Evolutionary conservation across 2,329 filamentous ascomycete species (phyloP).

Genomic region (Nothophaeocryptopus gaeumannii): DNA sequence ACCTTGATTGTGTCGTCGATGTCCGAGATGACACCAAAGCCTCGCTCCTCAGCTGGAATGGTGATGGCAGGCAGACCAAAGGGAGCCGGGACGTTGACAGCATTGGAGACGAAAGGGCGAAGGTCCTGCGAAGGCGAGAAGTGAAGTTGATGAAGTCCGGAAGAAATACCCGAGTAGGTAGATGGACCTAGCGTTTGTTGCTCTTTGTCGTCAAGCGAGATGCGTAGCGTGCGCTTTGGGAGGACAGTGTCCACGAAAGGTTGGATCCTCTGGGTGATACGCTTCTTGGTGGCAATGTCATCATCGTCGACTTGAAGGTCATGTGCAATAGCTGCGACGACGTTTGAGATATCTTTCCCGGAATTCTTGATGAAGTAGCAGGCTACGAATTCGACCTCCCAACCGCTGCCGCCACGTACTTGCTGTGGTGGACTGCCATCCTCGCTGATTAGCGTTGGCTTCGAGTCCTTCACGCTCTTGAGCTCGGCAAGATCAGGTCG

Average conservation of each 20-base stretch:
- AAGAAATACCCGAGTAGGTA: constrained; percentile 34
- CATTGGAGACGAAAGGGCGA: constrained; percentile 21
- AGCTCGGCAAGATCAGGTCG: constrained; percentile 23
- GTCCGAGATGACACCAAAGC: constrained; percentile 85
- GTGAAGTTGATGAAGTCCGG: constrained; percentile 30
- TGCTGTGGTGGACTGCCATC: constrained; percentile 14
- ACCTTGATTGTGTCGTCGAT: constrained; percentile 95
- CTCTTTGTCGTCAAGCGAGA: constrained; percentile 53
- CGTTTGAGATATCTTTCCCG: constrained; percentile 63
- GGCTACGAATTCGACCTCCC: constrained; percentile 80
- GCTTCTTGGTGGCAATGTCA: constrained; percentile 54
- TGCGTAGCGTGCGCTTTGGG: constrained; percentile 65
- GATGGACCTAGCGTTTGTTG: constrained; percentile 36
- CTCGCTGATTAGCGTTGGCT: constrained; percentile 34
- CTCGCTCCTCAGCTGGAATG: constrained; percentile 69
- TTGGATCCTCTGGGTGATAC: constrained; percentile 65
- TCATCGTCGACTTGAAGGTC: constrained; percentile 60
- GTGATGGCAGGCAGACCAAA: constrained; percentile 59
- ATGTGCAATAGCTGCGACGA: constrained; percentile 68
- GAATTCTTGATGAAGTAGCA: constrained; percentile 75
- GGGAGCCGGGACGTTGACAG: constrained; percentile 35
- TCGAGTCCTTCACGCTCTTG: constrained; percentile 17
- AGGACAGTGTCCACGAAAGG: constrained; percentile 77
- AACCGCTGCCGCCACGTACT: constrained; percentile 43
- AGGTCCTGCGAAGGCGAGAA: constrained; percentile 19